Evolutionary conservation across 2,329 filamentous ascomycete species (phyloP).

Genomic region (Trichophyton verrucosum): DNA sequence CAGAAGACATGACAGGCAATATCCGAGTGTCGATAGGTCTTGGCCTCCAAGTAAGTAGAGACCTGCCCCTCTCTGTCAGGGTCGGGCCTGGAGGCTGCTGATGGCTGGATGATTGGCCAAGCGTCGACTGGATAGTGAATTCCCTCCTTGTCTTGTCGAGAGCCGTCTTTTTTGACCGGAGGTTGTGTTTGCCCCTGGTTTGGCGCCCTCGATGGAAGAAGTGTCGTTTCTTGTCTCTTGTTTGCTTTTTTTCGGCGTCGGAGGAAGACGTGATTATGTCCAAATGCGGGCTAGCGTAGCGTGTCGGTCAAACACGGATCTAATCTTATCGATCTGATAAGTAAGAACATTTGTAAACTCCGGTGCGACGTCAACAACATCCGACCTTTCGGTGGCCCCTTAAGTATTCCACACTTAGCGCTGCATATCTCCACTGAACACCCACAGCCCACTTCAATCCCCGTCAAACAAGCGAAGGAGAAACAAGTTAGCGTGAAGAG

Average conservation of each 20-base stretch:
- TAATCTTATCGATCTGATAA: conserved; percentile 14
- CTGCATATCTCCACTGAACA: background rate
- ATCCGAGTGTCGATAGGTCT: background rate
- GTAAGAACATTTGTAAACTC: conserved; percentile 8
- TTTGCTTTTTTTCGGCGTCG: background rate
- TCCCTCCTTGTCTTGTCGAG: background rate
- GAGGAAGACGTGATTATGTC: background rate
- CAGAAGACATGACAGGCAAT: background rate
- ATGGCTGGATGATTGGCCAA: background rate
- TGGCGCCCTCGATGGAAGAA: background rate
- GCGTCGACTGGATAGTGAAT: background rate
- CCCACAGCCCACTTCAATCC: background rate
- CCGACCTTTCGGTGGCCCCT: background rate
- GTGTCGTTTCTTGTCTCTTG: background rate
- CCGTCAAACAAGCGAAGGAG: background rate
- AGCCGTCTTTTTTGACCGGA: background rate
- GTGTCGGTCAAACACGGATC: conserved; percentile 11
- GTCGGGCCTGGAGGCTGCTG: background rate
- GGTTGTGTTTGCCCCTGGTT: background rate
- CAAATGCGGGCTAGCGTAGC: background rate
- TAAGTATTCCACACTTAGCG: background rate
- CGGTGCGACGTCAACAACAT: background rate
- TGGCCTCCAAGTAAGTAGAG: background rate
- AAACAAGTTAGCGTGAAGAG: background rate
- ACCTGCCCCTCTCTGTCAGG: too few species aligned